These are phyloP conservation scores for Pseudonitzschia delicatissima DNA, from an alignment of 108 stramenopile species.

Conservation along the genomic window DNA sequence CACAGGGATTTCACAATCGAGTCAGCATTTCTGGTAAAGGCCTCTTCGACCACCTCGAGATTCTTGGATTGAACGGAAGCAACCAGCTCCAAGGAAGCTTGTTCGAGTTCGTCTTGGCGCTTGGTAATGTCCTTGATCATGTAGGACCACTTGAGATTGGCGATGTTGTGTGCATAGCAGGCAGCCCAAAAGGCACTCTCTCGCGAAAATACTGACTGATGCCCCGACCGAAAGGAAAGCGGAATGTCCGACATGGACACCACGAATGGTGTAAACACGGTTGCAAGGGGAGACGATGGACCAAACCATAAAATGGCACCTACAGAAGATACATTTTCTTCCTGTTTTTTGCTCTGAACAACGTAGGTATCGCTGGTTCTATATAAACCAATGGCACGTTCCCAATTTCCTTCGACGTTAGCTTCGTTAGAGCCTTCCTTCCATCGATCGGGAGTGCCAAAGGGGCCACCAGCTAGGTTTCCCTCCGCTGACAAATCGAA, in stretches of 20 bases:
- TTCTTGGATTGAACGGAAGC: background rate
- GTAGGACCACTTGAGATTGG: slow-evolving; percentile 51
- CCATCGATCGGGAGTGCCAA: slow-evolving; percentile 49
- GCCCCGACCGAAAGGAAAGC: slow-evolving; percentile 36
- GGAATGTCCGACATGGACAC: slow-evolving; percentile 37
- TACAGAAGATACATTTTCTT: background rate
- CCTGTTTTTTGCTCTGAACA: slow-evolving; percentile 26
- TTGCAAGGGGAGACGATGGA: slow-evolving; percentile 36
- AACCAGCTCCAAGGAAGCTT: slow-evolving; percentile 16
- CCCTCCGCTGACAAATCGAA: slow-evolving; percentile 50
- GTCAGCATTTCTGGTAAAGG: slow-evolving; percentile 24
- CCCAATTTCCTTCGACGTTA: slow-evolving; percentile 42
- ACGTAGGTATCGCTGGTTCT: slow-evolving; percentile 56
- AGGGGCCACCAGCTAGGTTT: slow-evolving; percentile 46
- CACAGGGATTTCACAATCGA: slow-evolving; percentile 25
- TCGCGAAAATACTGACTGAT: slow-evolving; percentile 33
- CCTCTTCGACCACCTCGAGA: slow-evolving; percentile 6
- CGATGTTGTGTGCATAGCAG: slow-evolving; percentile 37
- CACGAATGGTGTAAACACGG: slow-evolving; percentile 46
- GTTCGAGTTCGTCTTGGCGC: slow-evolving; percentile 31
- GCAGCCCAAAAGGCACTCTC: slow-evolving; percentile 47
- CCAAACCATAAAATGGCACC: slow-evolving; percentile 50
- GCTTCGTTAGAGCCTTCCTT: slow-evolving; percentile 34
- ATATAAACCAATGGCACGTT: slow-evolving; percentile 58
- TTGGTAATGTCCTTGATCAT: slow-evolving; percentile 33